Percentiles rank a stretch among this genome's conserved stretches.
phyloP scores from a whole-genome alignment of 768 basidiomycete species.

The Agrocybe praecox region DNA sequence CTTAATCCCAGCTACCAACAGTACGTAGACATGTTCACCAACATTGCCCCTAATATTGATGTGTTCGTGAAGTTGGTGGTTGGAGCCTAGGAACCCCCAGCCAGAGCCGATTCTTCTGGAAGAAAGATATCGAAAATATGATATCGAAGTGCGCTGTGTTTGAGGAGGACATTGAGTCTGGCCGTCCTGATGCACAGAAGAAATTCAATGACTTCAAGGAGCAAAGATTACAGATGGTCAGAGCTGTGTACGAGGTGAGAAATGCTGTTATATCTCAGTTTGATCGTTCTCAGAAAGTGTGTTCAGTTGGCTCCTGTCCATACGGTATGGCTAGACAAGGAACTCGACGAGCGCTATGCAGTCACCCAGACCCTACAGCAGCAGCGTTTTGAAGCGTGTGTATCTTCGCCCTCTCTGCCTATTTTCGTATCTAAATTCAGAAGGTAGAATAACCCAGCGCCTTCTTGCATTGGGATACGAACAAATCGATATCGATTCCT shows the following conservation, averaged over 20 bases:
- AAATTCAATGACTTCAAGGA: constrained; percentile 23
- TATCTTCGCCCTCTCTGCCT: not conserved
- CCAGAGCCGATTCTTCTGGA: constrained; percentile 34
- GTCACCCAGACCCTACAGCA: not conserved
- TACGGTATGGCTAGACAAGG: not conserved
- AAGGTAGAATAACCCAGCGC: too few species aligned
- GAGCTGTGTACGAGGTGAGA: constrained; percentile 11
- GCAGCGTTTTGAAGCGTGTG: not conserved
- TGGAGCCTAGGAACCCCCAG: constrained; percentile 26
- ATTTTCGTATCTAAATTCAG: too few species aligned
- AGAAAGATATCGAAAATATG: constrained; percentile 28
- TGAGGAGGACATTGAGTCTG: constrained; percentile 19
- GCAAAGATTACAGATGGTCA: constrained; percentile 15
- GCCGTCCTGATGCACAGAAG: constrained; percentile 23
- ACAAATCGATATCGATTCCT: too few species aligned
- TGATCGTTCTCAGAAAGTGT: not conserved
- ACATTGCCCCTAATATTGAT: not conserved
- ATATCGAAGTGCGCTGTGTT: constrained; percentile 11
- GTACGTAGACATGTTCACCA: constrained; percentile 16
- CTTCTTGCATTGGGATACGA: too few species aligned
- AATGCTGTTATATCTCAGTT: not conserved
- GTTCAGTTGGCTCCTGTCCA: not conserved
- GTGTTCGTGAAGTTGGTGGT: constrained; percentile 24
- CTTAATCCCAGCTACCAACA: constrained; percentile 30
- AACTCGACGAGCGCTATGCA: not conserved